phyloP scores from a whole-genome alignment of 306 rosid species.

The Abrus pulchellus region DNA sequence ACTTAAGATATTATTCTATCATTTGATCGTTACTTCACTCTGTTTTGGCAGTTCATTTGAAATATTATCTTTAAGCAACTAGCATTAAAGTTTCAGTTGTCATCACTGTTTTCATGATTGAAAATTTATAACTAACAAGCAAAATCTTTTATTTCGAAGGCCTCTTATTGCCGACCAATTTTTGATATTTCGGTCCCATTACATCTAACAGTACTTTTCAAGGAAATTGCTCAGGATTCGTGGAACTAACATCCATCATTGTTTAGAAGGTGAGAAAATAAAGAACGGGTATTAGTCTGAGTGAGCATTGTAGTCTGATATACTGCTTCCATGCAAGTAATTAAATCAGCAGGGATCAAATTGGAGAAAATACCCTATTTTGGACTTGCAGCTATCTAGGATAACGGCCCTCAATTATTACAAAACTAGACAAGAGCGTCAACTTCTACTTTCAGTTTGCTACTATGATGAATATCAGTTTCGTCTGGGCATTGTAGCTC shows the following conservation, averaged over 20 bases:
- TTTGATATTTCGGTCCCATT: not conserved
- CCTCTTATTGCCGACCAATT: not conserved
- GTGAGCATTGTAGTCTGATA: not conserved
- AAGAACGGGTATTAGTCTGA: not conserved
- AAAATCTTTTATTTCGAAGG: not conserved
- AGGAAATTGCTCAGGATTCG: conserved; percentile 4
- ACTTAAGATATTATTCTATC: conserved; percentile 16
- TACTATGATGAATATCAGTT: conserved; percentile 40
- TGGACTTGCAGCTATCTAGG: not conserved
- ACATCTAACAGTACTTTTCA: not conserved
- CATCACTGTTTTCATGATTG: not conserved
- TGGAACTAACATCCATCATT: not conserved
- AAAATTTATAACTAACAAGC: not conserved
- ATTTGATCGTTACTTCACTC: conserved; percentile 13
- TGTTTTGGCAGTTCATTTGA: conserved; percentile 15
- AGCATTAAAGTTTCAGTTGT: not conserved
- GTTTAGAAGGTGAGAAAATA: conserved; percentile 1
- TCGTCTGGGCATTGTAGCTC: conserved; percentile 54
- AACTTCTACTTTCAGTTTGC: conserved; percentile 35
- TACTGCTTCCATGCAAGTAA: conserved; percentile 12
- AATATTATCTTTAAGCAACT: not conserved
- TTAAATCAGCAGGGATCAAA: conserved; percentile 14
- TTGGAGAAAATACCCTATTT: conserved; percentile 2
- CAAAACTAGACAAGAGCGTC: conserved; percentile 15
- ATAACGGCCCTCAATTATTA: not conserved